Evolutionary conservation across 495 filamentous ascomycete species (phyloP).

Genomic region (Talaromyces trachyspermus): DNA sequence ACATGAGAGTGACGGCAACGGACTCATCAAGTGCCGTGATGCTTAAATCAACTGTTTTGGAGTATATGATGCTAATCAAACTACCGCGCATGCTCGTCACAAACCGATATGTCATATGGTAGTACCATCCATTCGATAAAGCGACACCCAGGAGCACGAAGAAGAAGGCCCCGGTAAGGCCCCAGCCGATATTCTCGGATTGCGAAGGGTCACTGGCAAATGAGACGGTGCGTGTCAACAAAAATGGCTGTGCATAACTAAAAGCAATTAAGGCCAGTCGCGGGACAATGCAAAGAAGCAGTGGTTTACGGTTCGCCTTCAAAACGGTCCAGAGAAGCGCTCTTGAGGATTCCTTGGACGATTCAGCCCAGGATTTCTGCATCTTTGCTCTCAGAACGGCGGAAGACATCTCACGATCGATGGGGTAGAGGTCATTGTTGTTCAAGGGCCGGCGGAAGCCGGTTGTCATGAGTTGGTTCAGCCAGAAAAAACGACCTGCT

Average conservation of each 20-base stretch:
- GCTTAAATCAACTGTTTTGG: slow-evolving; percentile 36
- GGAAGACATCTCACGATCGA: slow-evolving; percentile 5
- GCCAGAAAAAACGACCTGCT: slow-evolving; percentile 49
- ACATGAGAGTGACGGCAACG: slow-evolving; percentile 47
- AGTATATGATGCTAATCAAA: slow-evolving; percentile 52
- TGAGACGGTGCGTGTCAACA: slow-evolving; percentile 45
- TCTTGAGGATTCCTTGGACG: slow-evolving; percentile 8
- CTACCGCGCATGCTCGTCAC: slow-evolving; percentile 54
- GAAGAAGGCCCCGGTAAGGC: slow-evolving; percentile 44
- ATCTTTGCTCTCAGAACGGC: neutral
- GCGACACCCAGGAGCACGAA: slow-evolving; percentile 45
- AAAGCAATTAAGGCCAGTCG: slow-evolving; percentile 49
- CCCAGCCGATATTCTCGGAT: slow-evolving; percentile 41
- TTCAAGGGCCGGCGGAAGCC: slow-evolving; percentile 33
- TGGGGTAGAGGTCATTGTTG: slow-evolving; percentile 24
- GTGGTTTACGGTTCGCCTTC: slow-evolving; percentile 35
- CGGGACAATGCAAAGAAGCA: slow-evolving; percentile 44
- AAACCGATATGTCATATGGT: slow-evolving; percentile 48
- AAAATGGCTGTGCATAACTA: slow-evolving; percentile 55
- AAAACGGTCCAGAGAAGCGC: slow-evolving; percentile 40
- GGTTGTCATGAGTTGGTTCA: slow-evolving; percentile 44
- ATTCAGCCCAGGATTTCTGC: neutral
- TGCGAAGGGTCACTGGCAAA: slow-evolving; percentile 33
- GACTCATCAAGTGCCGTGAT: slow-evolving; percentile 22
- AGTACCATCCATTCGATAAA: slow-evolving; percentile 35